Percentiles rank a stretch among this genome's conserved stretches.
Conservation (phyloP, 2,329 filamentous ascomycete species). For the Penicillium sp. region DNA sequence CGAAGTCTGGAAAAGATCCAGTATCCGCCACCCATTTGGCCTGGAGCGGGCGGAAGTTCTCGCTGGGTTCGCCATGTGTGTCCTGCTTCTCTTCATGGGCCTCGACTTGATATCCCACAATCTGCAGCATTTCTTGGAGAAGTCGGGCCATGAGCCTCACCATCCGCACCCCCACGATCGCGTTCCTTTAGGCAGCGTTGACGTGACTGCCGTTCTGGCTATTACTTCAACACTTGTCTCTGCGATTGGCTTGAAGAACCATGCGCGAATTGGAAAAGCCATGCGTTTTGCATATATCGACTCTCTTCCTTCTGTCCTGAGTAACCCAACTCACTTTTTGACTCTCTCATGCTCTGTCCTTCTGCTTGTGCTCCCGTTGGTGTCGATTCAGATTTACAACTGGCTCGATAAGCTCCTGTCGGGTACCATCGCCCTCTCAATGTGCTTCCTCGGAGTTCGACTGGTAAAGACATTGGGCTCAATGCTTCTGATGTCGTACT, state of each 20-base stretch:
- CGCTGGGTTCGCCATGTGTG: slow-evolving; percentile 91
- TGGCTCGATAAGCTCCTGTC: slow-evolving; percentile 84
- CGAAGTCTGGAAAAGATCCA: slow-evolving; percentile 93
- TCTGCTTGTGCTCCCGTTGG: slow-evolving; percentile 76
- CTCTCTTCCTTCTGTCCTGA: slow-evolving; percentile 79
- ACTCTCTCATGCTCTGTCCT: slow-evolving; percentile 83
- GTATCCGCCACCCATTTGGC: slow-evolving; percentile 88
- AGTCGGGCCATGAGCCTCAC: slow-evolving; percentile 71
- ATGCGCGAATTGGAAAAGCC: slow-evolving; percentile 85
- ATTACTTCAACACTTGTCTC: slow-evolving; percentile 82
- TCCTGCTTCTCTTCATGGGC: slow-evolving; percentile 95
- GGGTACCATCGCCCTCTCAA: slow-evolving; percentile 75
- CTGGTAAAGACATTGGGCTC: slow-evolving; percentile 83
- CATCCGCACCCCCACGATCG: slow-evolving; percentile 66
- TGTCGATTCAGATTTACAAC: slow-evolving; percentile 76
- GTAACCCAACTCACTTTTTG: slow-evolving; percentile 92
- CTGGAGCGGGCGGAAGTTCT: slow-evolving; percentile 91
- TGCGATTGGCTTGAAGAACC: slow-evolving; percentile 84
- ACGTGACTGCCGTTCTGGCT: slow-evolving; percentile 77
- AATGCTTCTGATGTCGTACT: slow-evolving; percentile 95
- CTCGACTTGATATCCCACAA: slow-evolving; percentile 94
- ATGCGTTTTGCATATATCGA: slow-evolving; percentile 85
- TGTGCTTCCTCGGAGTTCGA: slow-evolving; percentile 83
- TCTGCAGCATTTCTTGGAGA: slow-evolving; percentile 87
- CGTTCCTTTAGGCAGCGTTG: slow-evolving; percentile 73